Evolutionary conservation across 495 filamentous ascomycete genomes (phyloP).

Genomic region (Talaromyces ruber): DNA sequence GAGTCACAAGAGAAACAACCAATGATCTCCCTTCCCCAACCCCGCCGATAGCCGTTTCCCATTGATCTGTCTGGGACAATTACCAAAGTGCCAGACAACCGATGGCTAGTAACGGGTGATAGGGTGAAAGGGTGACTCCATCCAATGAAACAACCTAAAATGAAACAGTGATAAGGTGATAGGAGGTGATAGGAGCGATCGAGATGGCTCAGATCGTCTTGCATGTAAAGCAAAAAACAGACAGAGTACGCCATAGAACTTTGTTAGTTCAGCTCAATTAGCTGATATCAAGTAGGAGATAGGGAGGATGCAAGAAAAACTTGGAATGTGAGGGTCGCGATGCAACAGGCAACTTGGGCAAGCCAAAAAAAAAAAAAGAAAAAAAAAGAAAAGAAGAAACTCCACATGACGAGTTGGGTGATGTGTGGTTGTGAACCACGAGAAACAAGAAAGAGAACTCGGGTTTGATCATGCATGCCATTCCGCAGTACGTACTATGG

Average conservation of each 20-base stretch:
- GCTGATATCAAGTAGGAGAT: not conserved
- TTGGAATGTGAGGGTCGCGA: constrained; percentile 6
- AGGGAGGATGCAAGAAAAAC: not conserved
- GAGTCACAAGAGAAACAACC: not conserved
- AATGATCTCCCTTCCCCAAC: not conserved
- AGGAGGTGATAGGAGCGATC: not conserved
- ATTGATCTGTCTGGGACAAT: not conserved
- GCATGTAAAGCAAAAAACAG: not conserved
- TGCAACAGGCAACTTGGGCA: not conserved
- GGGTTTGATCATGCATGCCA: constrained; percentile 1
- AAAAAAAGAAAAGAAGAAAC: not conserved
- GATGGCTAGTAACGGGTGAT: not conserved
- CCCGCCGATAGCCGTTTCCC: not conserved
- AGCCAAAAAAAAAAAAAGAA: not conserved
- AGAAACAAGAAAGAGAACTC: not conserved
- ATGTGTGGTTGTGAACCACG: not conserved
- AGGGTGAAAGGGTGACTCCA: not conserved
- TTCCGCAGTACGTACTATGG: not conserved
- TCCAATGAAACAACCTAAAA: not conserved
- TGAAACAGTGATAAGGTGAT: not conserved
- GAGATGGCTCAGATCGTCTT: not conserved
- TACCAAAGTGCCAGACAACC: not conserved
- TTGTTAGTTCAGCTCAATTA: too few relatives aligned
- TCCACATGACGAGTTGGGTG: not conserved
- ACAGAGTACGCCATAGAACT: not conserved